Base-by-base conservation (phyloP, 495 filamentous ascomycete genomes). In the Bryoglossum gracile region DNA sequence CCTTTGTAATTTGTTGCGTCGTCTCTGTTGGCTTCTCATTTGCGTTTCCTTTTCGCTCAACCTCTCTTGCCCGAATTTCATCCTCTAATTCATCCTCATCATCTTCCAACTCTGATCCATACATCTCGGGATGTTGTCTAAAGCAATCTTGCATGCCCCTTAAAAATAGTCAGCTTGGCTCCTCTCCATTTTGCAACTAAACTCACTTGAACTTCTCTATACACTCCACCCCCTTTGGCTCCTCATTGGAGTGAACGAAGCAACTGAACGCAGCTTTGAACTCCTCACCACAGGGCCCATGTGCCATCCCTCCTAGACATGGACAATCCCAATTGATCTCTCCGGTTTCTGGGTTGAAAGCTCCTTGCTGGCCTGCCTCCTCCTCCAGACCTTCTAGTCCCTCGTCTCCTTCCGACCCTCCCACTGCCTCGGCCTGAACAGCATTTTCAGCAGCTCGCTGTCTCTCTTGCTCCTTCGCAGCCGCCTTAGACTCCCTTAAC, bases 281-380 rank as follows among this genome's bases (percentile, higher is more conserved):
- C 59, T 96, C 78, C 66, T 91, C 87, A 24, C 94, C 92, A 65
- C 91, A 98, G 28, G 94, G 94, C 0, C 92, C 92, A 67, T 95
- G 74, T 8, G 92, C 92, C 92, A 98, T 98, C 22, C 92, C 92
- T 40, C 92, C 92, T 19, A 98, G 71, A 62, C 92, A 98, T 16
- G 94, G 92, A 67, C 92, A 98, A 63, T 96, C 92, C 94, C 94
- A 98, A 74, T 98, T 97, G 69, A 98, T 98, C 76, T 97, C 92
- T 54, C 92, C 92, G 8, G 92, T 98, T 74, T 97, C 94, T 10
- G 88, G 87, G 66, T 98, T 91, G 70, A 96, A 98, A 0, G 92
- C 92, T 17, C 90, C 92, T 64, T 96, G 78, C 53, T 88, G 75
- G 43, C 66, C 74, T 17, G 89, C 88, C 66, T 96, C 87, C 39